phyloP scores from a whole-genome alignment of 2,329 filamentous ascomycete genomes.

The Sphaceloma murrayae region DNA sequence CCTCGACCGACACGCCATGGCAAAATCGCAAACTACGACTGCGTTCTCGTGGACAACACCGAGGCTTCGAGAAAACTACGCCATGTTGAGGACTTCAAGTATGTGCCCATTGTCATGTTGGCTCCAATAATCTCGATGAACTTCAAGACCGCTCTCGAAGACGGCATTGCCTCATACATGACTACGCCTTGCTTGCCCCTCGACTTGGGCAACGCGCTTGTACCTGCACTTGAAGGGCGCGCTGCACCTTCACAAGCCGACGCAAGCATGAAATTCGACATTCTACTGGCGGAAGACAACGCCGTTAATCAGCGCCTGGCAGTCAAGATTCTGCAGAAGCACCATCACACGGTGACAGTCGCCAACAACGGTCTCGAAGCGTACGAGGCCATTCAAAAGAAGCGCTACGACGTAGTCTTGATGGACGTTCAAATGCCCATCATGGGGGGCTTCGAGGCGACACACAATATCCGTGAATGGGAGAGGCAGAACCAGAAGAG shows the following conservation, averaged over 20 bases:
- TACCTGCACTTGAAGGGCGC: slow-evolving; percentile 86
- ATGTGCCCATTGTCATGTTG: slow-evolving; percentile 87
- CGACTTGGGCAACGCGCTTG: slow-evolving; percentile 90
- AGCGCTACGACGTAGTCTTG: slow-evolving; percentile 88
- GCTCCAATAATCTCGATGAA: slow-evolving; percentile 84
- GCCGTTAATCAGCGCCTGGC: slow-evolving; percentile 92
- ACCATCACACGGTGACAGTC: slow-evolving; percentile 84
- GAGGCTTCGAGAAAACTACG: slow-evolving; percentile 78
- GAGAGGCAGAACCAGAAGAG: slow-evolving; percentile 71
- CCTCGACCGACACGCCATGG: slow-evolving; percentile 46
- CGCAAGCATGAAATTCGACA: slow-evolving; percentile 90
- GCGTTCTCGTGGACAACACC: slow-evolving; percentile 90
- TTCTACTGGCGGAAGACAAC: slow-evolving; percentile 92
- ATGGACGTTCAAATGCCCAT: slow-evolving; percentile 99
- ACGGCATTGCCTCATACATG: slow-evolving; percentile 99
- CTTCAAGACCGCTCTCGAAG: slow-evolving; percentile 83
- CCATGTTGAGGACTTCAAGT: slow-evolving; percentile 91
- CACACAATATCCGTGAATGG: slow-evolving; percentile 90
- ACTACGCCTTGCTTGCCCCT: slow-evolving; percentile 91
- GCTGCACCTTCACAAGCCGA: slow-evolving; percentile 86
- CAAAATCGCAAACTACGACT: slow-evolving; percentile 65
- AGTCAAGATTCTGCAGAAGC: slow-evolving; percentile 94
- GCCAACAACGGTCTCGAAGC: slow-evolving; percentile 93
- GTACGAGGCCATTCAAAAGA: slow-evolving; percentile 81
- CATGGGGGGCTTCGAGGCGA: slow-evolving; percentile 98